Percentiles rank a stretch among this genome's conserved stretches.
Conservation (phyloP, 2,329 filamentous ascomycete genomes). For the Phoma sp. region DNA sequence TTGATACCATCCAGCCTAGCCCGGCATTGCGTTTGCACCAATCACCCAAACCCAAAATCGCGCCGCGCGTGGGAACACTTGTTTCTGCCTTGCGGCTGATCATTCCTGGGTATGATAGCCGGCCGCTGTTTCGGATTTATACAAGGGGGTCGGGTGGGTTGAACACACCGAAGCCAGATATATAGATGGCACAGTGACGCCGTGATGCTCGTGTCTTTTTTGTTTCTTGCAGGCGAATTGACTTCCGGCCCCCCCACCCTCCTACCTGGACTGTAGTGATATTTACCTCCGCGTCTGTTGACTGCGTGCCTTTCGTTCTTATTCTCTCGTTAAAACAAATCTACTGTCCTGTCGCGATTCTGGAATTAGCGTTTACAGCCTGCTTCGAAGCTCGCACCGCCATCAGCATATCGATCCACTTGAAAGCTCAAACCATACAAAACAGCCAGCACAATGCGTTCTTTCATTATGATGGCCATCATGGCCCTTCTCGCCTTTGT, state of each 20-base stretch:
- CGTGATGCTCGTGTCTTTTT: slow-evolving; percentile 8
- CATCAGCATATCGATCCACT: background rate
- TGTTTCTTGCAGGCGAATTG: slow-evolving; percentile 25
- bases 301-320: slow-evolving; percentile 25
- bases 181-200: slow-evolving; percentile 27
- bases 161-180: slow-evolving; percentile 15
- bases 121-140: slow-evolving; percentile 35
- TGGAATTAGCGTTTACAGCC: slow-evolving; percentile 13
- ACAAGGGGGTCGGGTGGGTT: slow-evolving; percentile 14
- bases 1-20: slow-evolving; percentile 16
- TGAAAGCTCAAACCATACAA: background rate
- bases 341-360: slow-evolving; percentile 8
- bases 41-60: slow-evolving; percentile 22
- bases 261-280: slow-evolving; percentile 21
- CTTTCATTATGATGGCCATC: slow-evolving; percentile 31
- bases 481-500: slow-evolving; percentile 33
- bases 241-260: slow-evolving; percentile 15
- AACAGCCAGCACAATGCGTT: slow-evolving; percentile 30
- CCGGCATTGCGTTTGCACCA: slow-evolving; percentile 12
- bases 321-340: slow-evolving; percentile 14
- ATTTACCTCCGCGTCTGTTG: slow-evolving; percentile 12
- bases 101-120: slow-evolving; percentile 27
- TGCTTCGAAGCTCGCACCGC: background rate
- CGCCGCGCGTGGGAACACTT: slow-evolving; percentile 24
- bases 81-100: slow-evolving; percentile 42